These are phyloP conservation scores for Termitomyces sp. DNA, from an alignment of 768 basidiomycete species.

Conservation along the genomic window DNA sequence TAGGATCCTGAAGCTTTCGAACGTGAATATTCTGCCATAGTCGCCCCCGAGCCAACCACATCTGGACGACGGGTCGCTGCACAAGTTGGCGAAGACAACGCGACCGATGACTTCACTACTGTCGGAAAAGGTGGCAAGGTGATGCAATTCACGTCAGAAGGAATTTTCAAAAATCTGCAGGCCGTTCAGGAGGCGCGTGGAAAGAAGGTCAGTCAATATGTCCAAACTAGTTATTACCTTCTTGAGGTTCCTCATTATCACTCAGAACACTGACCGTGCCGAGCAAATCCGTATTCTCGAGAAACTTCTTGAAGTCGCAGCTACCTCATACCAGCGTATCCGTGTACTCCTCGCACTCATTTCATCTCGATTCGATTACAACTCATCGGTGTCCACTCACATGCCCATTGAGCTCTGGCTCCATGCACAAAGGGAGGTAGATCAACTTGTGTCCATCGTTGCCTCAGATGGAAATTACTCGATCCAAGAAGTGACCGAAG, in stretches of 20 bases:
- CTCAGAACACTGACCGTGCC: constrained; percentile 92
- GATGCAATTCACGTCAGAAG: constrained; percentile 77
- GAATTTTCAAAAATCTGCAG: constrained; percentile 90
- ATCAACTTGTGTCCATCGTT: constrained; percentile 81
- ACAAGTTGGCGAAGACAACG: constrained; percentile 41
- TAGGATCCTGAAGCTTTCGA: constrained; percentile 91
- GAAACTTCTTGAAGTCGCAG: constrained; percentile 79
- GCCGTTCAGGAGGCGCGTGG: constrained; percentile 92
- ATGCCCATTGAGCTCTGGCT: constrained; percentile 95
- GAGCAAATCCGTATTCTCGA: constrained; percentile 94
- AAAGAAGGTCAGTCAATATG: constrained; percentile 70
- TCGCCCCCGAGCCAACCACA: constrained; percentile 42
- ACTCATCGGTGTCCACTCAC: constrained; percentile 76
- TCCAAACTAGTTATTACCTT: not conserved
- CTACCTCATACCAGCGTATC: constrained; percentile 88
- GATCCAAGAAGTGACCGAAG: constrained; percentile 82
- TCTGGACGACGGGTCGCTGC: constrained; percentile 32
- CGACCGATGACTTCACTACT: constrained; percentile 76
- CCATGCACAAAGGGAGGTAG: constrained; percentile 82
- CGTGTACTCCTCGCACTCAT: constrained; percentile 92
- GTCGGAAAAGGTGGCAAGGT: constrained; percentile 89
- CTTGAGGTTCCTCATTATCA: not conserved
- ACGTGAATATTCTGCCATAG: constrained; percentile 59
- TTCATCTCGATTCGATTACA: constrained; percentile 96
- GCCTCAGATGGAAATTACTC: constrained; percentile 70